These are phyloP conservation scores for Cornus kousa DNA, from an alignment of 148 eudicot species.

Conservation along the genomic window DNA sequence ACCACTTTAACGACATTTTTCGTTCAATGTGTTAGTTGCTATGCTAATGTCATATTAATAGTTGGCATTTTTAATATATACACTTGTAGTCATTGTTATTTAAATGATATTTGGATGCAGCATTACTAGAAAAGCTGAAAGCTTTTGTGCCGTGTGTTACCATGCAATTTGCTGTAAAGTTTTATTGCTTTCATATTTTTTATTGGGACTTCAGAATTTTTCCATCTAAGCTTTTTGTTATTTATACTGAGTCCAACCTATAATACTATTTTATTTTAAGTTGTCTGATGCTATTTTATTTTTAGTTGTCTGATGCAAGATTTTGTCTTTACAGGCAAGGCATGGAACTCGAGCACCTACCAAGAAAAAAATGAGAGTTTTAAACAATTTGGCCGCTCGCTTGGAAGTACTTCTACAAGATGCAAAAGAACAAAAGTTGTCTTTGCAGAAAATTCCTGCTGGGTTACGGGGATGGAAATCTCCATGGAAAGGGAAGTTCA, in stretches of 20 bases:
- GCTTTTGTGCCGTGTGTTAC: no score
- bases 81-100: no score
- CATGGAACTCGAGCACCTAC: conserved; percentile 99
- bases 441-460: conserved; percentile 58
- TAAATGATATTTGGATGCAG: no score
- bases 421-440: conserved; percentile 56
- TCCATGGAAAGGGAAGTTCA: conserved; percentile 86
- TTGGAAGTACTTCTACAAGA: conserved; percentile 52
- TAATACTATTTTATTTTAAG: neutral
- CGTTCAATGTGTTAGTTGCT: no score
- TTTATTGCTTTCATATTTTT: no score
- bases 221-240: neutral
- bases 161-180: neutral
- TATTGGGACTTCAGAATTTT: neutral
- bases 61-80: no score
- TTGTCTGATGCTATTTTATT: neutral
- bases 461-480: conserved; percentile 87
- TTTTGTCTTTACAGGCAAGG: conserved; percentile 63
- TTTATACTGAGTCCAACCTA: neutral
- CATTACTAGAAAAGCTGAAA: no score
- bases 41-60: no score
- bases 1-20: no score
- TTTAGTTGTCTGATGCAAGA: neutral
- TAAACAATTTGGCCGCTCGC: conserved; percentile 54
- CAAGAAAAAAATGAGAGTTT: conserved; percentile 66